These are phyloP conservation scores for Yamadazyma endophytica DNA, from an alignment of 805 yeast species.

Conservation along the genomic window DNA sequence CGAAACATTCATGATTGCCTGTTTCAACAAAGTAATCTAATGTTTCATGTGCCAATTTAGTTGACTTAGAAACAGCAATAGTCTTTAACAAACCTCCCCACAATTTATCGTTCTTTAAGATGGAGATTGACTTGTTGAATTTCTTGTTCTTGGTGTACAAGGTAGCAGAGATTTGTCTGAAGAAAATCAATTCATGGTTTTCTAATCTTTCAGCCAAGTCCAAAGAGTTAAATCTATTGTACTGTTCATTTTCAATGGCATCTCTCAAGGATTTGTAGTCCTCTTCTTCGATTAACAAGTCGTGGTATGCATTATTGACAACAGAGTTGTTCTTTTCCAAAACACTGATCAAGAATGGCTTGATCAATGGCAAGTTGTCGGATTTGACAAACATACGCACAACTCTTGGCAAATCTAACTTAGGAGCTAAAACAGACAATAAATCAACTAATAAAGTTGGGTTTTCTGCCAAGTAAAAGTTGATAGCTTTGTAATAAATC, in stretches of 20 bases:
- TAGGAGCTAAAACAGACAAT: conserved; percentile 76
- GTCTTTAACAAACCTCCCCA: conserved; percentile 95
- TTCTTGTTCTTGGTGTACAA: conserved; percentile 92
- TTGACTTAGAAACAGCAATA: conserved; percentile 74
- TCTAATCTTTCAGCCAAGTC: conserved; percentile 92
- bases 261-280: conserved; percentile 87
- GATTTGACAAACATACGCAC: conserved; percentile 92
- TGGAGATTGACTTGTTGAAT: conserved; percentile 82
- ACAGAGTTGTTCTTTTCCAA: conserved; percentile 85
- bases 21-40: conserved; percentile 91
- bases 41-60: conserved; percentile 83
- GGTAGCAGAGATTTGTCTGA: conserved; percentile 94
- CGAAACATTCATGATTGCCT: conserved; percentile 92
- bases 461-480: conserved; percentile 87
- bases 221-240: conserved; percentile 87
- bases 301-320: conserved; percentile 94
- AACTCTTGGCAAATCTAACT: conserved; percentile 91
- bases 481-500: conserved; percentile 94
- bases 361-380: conserved; percentile 93
- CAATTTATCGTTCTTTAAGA: conserved; percentile 85
- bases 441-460: conserved; percentile 88
- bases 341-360: conserved; percentile 90
- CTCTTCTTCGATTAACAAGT: conserved; percentile 91
- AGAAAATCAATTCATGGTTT: conserved; percentile 84
- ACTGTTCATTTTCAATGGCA: conserved; percentile 71